Base-by-base conservation (phyloP, 768 basidiomycete genomes). In the Termitomyces eurrhizus region DNA sequence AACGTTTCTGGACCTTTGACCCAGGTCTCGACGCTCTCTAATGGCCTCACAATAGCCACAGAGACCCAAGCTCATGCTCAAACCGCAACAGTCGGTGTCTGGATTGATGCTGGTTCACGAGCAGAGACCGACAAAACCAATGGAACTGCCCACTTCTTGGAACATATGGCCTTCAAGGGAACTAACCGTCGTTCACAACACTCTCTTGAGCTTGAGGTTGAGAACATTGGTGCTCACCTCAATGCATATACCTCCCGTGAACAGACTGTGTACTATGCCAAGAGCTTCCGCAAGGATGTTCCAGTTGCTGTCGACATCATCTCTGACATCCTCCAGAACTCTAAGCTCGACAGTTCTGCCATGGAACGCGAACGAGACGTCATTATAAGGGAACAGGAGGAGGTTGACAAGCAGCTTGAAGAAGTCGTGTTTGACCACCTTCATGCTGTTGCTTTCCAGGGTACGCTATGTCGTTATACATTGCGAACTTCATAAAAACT, bases 351-450 rank as follows among this genome's bases (percentile, higher is more conserved):
- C 71, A 75, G 73, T 56, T 65, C 80, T 32, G 95, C 95, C 0
- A 87, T 99, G 66, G 97, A 98, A 77, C 81, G 95, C 65, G 97
- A 98, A 78, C 86, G 95, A 48, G 94, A 95, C 72, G 95, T 98
- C 45, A 98, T 98, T 66, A 75, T 98, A 58, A 83, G 97, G 64
- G 97, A 99, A 74, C 95, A 97, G 78, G 92, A 98, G 78, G 97
- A 98, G 79, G 97, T 98, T 35, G 95, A 97, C 78, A 98, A 98
- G 80, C 95, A 97, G 80, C 76, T 92, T 55, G 95, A 98, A 78
- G 97, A 98, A 75, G 95, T 98, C 69, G 93, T 98, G 9, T 98
- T 99, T 68, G 97, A 98, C 78, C 97, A 99, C 72, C 77, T 99
- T 61, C 97, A 99, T 74, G 81, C 96, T 49, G 88, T 98, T 64